Evolutionary conservation across 805 yeast genomes (phyloP).

Genomic region (Torulaspora quercuum): DNA sequence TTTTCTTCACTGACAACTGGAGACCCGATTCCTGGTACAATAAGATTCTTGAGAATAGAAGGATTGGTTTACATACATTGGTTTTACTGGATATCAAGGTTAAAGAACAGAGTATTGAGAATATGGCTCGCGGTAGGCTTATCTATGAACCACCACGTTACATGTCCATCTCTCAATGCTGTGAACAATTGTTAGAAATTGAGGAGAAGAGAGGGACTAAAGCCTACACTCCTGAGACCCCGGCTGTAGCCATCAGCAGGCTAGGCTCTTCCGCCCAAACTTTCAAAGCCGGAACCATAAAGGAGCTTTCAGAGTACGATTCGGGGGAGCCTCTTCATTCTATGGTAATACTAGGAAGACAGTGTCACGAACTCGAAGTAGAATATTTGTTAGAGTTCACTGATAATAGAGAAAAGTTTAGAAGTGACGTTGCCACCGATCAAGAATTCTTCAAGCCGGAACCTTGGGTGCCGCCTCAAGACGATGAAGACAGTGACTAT

Average conservation of each 20-base stretch:
- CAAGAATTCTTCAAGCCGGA: conserved; percentile 75
- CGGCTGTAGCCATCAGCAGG: conserved; percentile 90
- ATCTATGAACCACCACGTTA: conserved; percentile 97
- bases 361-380: conserved; percentile 87
- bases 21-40: conserved; percentile 93
- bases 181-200: conserved; percentile 80
- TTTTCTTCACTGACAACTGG: conserved; percentile 93
- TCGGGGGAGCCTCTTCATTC: conserved; percentile 95
- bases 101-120: conserved; percentile 92
- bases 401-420: conserved; percentile 52
- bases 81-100: conserved; percentile 89
- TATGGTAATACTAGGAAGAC: conserved; percentile 84
- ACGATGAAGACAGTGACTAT: conserved; percentile 9
- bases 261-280: conserved; percentile 81
- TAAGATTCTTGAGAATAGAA: conserved; percentile 84
- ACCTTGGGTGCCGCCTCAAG: conserved; percentile 55
- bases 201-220: conserved; percentile 72
- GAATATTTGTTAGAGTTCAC: conserved; percentile 80
- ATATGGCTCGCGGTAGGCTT: conserved; percentile 85
- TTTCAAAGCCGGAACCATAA: conserved; percentile 80
- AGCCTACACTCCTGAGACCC: conserved; percentile 83
- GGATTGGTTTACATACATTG: conserved; percentile 86
- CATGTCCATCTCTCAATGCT: conserved; percentile 89
- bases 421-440: conserved; percentile 43
- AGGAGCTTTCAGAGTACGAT: conserved; percentile 75